These are phyloP conservation scores for Lactarius deliciosus DNA, from an alignment of 768 basidiomycete species.

Conservation along the genomic window DNA sequence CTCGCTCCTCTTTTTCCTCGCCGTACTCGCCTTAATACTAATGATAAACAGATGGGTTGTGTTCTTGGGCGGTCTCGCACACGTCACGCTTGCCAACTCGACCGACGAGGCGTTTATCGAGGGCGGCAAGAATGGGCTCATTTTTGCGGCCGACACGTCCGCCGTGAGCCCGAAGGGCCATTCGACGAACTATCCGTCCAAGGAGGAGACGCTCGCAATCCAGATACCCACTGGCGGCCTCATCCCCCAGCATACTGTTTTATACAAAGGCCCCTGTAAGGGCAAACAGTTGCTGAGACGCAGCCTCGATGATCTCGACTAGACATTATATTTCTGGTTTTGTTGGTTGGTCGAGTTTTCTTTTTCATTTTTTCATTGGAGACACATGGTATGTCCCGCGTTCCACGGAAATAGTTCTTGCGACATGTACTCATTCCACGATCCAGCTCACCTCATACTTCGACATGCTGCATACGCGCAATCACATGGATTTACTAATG, in stretches of 20 bases:
- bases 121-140: constrained; percentile 30
- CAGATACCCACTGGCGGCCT: constrained; percentile 33
- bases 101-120: constrained; percentile 24
- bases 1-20: background rate
- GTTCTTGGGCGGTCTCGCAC: constrained; percentile 33
- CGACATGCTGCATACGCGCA: background rate
- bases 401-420: background rate
- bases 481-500: background rate
- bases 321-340: background rate
- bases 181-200: constrained; percentile 32
- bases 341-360: background rate
- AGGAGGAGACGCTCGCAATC: constrained; percentile 27
- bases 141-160: constrained; percentile 31
- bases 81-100: constrained; percentile 31
- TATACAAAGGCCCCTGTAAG: constrained; percentile 30
- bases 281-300: background rate
- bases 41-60: constrained; percentile 28
- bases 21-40: background rate
- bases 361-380: background rate
- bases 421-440: background rate
- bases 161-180: constrained; percentile 29
- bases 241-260: constrained; percentile 30
- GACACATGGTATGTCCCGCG: background rate
- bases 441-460: background rate
- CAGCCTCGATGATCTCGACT: constrained; percentile 15